Percentiles rank a stretch among this genome's conserved stretches.
These are phyloP conservation scores for Penicillium steckii DNA, from an alignment of 495 filamentous ascomycete genomes.

Conservation along the genomic window DNA sequence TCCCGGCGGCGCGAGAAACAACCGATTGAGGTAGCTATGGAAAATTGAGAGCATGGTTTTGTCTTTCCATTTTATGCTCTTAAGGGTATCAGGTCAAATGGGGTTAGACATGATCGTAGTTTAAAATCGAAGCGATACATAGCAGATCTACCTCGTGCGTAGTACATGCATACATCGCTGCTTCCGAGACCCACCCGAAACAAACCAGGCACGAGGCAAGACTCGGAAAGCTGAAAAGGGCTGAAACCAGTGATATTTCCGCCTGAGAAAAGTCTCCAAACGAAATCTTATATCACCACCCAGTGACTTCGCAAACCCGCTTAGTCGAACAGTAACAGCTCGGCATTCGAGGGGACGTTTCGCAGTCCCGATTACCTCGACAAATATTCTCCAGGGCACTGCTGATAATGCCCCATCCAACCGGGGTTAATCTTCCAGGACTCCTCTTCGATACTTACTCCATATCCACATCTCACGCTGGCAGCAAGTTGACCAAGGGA, in stretches of 20 bases:
- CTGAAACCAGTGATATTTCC: neutral
- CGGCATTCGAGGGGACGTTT: neutral
- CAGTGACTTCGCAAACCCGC: neutral
- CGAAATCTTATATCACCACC: neutral
- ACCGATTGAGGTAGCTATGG: neutral
- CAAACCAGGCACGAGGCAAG: too few species aligned
- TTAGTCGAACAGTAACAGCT: neutral
- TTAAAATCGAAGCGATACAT: too few species aligned
- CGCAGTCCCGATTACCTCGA: constrained; percentile 1
- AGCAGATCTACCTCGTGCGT: too few species aligned
- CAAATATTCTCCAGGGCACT: constrained; percentile 1
- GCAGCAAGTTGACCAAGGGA: neutral
- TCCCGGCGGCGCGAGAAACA: too few species aligned
- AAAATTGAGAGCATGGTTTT: neutral
- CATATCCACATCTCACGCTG: neutral
- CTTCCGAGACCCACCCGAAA: too few species aligned
- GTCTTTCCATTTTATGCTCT: too few species aligned
- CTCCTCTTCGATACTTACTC: neutral
- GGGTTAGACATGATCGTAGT: too few species aligned
- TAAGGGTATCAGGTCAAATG: too few species aligned
- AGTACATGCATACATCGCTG: too few species aligned
- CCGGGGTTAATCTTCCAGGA: neutral
- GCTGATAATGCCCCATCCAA: neutral
- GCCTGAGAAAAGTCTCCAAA: too few species aligned
- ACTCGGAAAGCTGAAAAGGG: neutral